Conservation (phyloP, 2,329 filamentous ascomycete species). For the Colletotrichum sp. region DNA sequence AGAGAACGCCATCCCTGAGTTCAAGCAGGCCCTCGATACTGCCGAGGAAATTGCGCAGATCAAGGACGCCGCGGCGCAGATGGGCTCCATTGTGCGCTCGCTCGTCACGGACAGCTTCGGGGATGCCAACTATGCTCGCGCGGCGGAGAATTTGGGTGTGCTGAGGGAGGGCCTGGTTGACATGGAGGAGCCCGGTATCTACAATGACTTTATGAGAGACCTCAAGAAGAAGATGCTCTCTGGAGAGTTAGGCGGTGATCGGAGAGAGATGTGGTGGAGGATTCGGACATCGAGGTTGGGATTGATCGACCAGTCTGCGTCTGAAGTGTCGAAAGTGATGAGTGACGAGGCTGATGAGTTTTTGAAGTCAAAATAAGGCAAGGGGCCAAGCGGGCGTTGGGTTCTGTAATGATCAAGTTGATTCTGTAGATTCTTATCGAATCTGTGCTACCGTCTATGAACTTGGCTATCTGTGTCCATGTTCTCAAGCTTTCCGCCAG, state of each 20-base stretch:
- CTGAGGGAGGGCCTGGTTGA: conserved; percentile 80
- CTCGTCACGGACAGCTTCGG: conserved; percentile 78
- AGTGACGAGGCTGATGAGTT: conserved; percentile 71
- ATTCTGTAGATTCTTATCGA: background rate
- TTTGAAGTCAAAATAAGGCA: conserved; percentile 9
- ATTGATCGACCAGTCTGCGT: conserved; percentile 70
- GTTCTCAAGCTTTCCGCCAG: background rate
- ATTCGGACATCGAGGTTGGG: conserved; percentile 72
- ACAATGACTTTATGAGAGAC: conserved; percentile 74
- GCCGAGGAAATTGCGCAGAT: conserved; percentile 66
- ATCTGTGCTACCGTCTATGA: background rate
- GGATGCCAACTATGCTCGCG: conserved; percentile 75
- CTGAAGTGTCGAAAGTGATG: conserved; percentile 68
- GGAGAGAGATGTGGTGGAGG: conserved; percentile 83
- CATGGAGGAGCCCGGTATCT: conserved; percentile 76
- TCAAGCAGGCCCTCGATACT: conserved; percentile 76
- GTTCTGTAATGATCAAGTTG: background rate
- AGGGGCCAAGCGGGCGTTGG: background rate
- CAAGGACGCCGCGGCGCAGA: conserved; percentile 73
- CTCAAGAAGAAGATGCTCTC: conserved; percentile 76
- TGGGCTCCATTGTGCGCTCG: conserved; percentile 72
- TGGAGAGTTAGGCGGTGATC: conserved; percentile 75
- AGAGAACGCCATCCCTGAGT: conserved; percentile 86
- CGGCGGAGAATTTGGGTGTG: conserved; percentile 76
- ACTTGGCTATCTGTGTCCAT: background rate